These are phyloP conservation scores for Yamadazyma spencermartinsiae DNA, from an alignment of 1,139 yeast species.

Conservation along the genomic window DNA sequence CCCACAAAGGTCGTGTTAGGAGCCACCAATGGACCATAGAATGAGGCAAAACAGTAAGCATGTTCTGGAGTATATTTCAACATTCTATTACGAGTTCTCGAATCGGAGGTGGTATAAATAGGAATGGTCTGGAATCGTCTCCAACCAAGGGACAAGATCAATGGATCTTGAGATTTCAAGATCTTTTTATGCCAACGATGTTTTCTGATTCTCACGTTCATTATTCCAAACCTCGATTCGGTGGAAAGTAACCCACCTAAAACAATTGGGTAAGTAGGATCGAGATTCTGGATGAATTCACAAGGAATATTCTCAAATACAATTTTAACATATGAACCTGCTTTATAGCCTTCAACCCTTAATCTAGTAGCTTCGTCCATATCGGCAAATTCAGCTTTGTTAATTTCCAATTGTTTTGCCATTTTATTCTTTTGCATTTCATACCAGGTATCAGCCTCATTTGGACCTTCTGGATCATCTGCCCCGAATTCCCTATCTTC, in stretches of 20 bases:
- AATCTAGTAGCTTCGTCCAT: slow-evolving; percentile 77
- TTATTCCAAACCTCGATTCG: slow-evolving; percentile 89
- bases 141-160: slow-evolving; percentile 95
- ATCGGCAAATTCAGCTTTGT: slow-evolving; percentile 71
- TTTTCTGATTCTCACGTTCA: slow-evolving; percentile 92
- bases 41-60: slow-evolving; percentile 93
- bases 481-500: slow-evolving; percentile 77
- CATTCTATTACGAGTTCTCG: slow-evolving; percentile 97
- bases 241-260: slow-evolving; percentile 90
- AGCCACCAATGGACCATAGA: slow-evolving; percentile 95
- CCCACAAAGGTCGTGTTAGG: slow-evolving; percentile 98
- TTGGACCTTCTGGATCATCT: slow-evolving; percentile 72
- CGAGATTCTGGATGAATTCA: slow-evolving; percentile 85
- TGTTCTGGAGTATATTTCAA: slow-evolving; percentile 98
- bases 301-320: slow-evolving; percentile 85
- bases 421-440: slow-evolving; percentile 95
- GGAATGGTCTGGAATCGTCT: slow-evolving; percentile 97
- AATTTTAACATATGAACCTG: slow-evolving; percentile 91
- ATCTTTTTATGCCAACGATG: slow-evolving; percentile 99
- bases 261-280: slow-evolving; percentile 81
- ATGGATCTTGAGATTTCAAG: slow-evolving; percentile 92
- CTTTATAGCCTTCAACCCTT: slow-evolving; percentile 86
- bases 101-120: slow-evolving; percentile 92
- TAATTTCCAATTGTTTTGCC: slow-evolving; percentile 94
- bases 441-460: slow-evolving; percentile 92